Evolutionary conservation across 106 monocot species (phyloP), one percentile per base, ranked within the genome.

Genomic region (Iris macrosiphon): DNA sequence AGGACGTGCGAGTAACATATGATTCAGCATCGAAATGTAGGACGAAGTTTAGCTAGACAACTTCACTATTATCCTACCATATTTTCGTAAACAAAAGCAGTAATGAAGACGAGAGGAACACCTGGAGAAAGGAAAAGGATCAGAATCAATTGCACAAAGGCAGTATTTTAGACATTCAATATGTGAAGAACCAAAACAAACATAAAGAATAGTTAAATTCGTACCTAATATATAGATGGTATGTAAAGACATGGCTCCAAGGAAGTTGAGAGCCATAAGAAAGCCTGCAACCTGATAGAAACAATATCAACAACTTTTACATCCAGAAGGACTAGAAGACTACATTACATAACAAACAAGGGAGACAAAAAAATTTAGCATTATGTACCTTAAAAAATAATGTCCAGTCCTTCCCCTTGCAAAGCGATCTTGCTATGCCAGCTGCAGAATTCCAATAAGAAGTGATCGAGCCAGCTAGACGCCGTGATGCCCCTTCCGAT

Each of bases 321-420:
- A 13, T 35, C 25, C 35, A 35, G 11, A 32, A 52, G 34, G 40
- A 57, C 15, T 19, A 34, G 4, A 20, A 18, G 31, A 11, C 6
- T 20, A 40, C 1, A 26, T 12, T 26, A 11, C 14, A 26, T 13
- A n/a, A 11, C 4, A 59, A 33, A 25, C 22, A 42, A 24, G 27
- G 12, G 25, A 16, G 14, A 7, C 16, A n/a, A 4, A 41, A 22
- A 45, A 15, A 26, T 50, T 31, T 22, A 32, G 6, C 4, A 49
- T 6, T 7, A 11, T 20, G 14, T 53, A 85, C 95, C 82, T 79
- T 89, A 2, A 85, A 26, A 79, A 79, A 85, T 45, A 82, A 42
- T 31, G 67, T 23, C 89, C 81, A 85, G 55, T 95, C 95, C 37
- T 84, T 79, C 40, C 95, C 95, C 49, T 71, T 85, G 72, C 82